Percentiles rank a stretch among this genome's conserved stretches.
Conservation (phyloP, 2,329 filamentous ascomycete genomes). For the Pseudogymnoascus sp. region DNA sequence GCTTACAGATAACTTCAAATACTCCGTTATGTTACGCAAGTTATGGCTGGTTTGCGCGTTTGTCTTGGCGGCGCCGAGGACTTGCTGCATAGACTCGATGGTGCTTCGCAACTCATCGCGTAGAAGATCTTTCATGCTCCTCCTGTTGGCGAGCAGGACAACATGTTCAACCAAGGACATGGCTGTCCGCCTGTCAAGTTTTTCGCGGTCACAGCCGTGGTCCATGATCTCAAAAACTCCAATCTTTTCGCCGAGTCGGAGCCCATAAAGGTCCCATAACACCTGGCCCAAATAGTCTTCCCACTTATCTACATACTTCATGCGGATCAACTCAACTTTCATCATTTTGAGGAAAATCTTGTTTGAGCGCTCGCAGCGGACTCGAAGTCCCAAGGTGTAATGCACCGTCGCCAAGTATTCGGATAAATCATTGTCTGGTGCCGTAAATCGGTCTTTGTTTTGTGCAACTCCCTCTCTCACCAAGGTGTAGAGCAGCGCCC, state of each 20-base stretch:
- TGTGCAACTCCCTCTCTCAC: slow-evolving; percentile 67
- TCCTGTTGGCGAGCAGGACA: slow-evolving; percentile 67
- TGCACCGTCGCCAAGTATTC: slow-evolving; percentile 77
- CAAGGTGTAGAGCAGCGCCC: slow-evolving; percentile 79
- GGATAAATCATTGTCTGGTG: slow-evolving; percentile 63
- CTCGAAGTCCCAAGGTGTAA: slow-evolving; percentile 72
- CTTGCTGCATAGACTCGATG: slow-evolving; percentile 87
- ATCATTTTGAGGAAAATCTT: slow-evolving; percentile 85
- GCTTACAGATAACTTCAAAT: slow-evolving; percentile 75
- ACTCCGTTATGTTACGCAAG: slow-evolving; percentile 70
- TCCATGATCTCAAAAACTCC: slow-evolving; percentile 61
- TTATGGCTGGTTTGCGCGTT: slow-evolving; percentile 81
- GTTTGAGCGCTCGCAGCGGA: slow-evolving; percentile 75
- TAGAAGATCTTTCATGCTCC: slow-evolving; percentile 82
- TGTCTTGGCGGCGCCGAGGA: slow-evolving; percentile 70
- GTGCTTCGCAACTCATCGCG: slow-evolving; percentile 86
- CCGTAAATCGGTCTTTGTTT: slow-evolving; percentile 53
- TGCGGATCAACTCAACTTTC: slow-evolving; percentile 72
- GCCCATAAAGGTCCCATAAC: slow-evolving; percentile 71
- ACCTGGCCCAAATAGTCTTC: slow-evolving; percentile 83
- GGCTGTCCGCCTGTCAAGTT: slow-evolving; percentile 71
- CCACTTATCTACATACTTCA: slow-evolving; percentile 70
- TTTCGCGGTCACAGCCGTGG: slow-evolving; percentile 70
- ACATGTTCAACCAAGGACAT: slow-evolving; percentile 77
- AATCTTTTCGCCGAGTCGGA: slow-evolving; percentile 56